A percentile compares a stretch with the other conserved stretches of the same genome.
Evolutionary conservation across 2,329 filamentous ascomycete genomes (phyloP).

Genomic region (Purpureocillium lavendulum): DNA sequence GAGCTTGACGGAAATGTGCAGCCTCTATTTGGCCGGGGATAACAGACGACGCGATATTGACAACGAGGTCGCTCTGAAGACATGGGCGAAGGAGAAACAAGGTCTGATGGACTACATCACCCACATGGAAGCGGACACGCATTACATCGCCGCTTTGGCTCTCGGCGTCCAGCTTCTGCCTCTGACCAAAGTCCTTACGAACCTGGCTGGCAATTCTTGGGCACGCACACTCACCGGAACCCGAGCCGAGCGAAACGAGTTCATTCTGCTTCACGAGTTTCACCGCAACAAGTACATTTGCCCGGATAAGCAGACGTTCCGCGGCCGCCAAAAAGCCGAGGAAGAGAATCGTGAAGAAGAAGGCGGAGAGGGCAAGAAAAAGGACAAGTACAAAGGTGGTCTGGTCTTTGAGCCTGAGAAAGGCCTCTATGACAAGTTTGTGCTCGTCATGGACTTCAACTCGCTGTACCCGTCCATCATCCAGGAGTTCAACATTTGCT

Average conservation of each 20-base stretch:
- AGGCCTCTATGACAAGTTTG: conserved; percentile 94
- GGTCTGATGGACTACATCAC: conserved; percentile 89
- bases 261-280: conserved; percentile 97
- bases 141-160: conserved; percentile 87
- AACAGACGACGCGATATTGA: conserved; percentile 77
- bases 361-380: conserved; percentile 76
- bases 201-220: conserved; percentile 97
- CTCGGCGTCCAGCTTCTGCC: conserved; percentile 86
- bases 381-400: conserved; percentile 98
- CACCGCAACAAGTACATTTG: conserved; percentile 96
- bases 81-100: conserved; percentile 69
- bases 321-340: conserved; percentile 62
- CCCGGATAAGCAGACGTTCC: conserved; percentile 85
- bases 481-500: conserved; percentile 99
- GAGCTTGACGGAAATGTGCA: conserved; percentile 97
- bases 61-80: conserved; percentile 76
- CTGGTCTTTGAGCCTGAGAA: conserved; percentile 97
- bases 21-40: conserved; percentile 69
- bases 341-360: conserved; percentile 65
- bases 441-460: conserved; percentile 99
- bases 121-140: conserved; percentile 91
- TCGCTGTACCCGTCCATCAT: conserved; percentile 98
- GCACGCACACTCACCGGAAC: conserved; percentile 92
- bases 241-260: conserved; percentile 94
- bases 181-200: conserved; percentile 89